phyloP scores from a whole-genome alignment of 257 asterid genomes.

The Echium plantagineum region DNA sequence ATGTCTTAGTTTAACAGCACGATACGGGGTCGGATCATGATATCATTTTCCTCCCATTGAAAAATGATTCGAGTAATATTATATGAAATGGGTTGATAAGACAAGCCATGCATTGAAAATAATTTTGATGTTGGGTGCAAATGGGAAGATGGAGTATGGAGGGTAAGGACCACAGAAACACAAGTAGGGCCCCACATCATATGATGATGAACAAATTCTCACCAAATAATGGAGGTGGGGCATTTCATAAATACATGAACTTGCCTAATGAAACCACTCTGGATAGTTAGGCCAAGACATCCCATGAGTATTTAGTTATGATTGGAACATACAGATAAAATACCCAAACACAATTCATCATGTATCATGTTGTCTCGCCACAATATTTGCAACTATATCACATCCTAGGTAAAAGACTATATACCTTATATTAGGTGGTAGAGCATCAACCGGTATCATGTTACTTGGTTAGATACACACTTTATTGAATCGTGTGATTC shows the following conservation, averaged over 20 bases:
- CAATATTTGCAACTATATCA: neutral
- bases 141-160: neutral
- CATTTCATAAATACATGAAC: constrained; percentile 1
- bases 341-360: constrained; percentile 8
- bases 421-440: no score
- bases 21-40: no score
- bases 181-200: neutral
- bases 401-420: neutral
- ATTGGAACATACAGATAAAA: constrained; percentile 20
- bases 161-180: constrained; percentile 5
- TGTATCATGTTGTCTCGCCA: neutral
- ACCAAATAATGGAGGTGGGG: neutral
- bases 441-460: no score
- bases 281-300: constrained; percentile 13
- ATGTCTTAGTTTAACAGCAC: no score
- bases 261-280: neutral
- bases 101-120: neutral
- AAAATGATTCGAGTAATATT: no score
- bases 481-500: no score
- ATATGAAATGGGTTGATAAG: no score
- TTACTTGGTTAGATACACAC: no score
- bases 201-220: neutral
- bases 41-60: no score
- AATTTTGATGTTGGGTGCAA: neutral
- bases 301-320: constrained; percentile 13